Conservation (phyloP, 139 green algal genomes). For the Chlamydomonas asymmetrica region DNA sequence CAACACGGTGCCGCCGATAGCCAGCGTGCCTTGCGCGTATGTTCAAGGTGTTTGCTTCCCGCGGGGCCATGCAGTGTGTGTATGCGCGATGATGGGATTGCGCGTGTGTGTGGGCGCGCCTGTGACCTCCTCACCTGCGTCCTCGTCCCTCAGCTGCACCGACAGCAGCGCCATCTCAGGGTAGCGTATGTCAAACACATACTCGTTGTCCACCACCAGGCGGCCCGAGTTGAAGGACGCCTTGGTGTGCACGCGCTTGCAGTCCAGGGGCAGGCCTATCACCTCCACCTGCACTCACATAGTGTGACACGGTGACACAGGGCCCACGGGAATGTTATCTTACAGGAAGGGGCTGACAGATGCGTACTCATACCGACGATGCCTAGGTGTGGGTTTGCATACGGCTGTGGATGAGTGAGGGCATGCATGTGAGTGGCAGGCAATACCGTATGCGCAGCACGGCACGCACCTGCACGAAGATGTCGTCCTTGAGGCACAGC, state of each 20-base stretch:
- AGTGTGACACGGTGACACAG: no score
- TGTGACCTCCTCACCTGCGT: neutral
- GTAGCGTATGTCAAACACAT: constrained; percentile 14
- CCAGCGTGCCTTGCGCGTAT: no score
- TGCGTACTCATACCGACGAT: no score
- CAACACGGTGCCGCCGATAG: constrained; percentile 26
- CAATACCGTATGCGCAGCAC: no score
- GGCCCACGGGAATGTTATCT: no score
- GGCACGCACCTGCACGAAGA: constrained; percentile 33
- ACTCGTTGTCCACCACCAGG: constrained; percentile 2
- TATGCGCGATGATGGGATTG: constrained; percentile 24
- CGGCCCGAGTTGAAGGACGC: constrained; percentile 16
- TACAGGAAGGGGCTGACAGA: no score
- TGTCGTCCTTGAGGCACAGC: constrained; percentile 32
- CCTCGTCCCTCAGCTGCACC: constrained; percentile 31
- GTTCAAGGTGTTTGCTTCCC: no score
- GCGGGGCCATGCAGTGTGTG: constrained; percentile 26
- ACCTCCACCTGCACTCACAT: constrained; percentile 25
- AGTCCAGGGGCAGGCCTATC: constrained; percentile 25
- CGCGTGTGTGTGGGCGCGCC: constrained; percentile 31
- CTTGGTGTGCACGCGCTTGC: neutral
- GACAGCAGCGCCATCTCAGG: constrained; percentile 34
- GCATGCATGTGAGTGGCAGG: no score
- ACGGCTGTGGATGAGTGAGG: no score
- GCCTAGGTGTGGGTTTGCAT: no score